phyloP scores from a whole-genome alignment of 2,329 filamentous ascomycete genomes.

The Zasmidium citrigriseum region DNA sequence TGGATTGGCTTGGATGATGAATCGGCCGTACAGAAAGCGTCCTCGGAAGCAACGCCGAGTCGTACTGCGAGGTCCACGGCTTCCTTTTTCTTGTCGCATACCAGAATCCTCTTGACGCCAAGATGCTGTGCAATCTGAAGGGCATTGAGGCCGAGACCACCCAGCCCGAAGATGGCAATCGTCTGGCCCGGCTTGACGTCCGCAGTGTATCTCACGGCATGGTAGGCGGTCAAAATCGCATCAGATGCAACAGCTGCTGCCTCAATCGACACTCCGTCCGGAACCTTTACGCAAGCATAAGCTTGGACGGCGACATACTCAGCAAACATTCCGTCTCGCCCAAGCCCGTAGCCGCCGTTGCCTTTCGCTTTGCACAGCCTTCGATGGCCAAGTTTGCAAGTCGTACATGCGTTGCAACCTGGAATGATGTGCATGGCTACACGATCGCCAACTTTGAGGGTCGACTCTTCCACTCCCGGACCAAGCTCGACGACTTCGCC shows the following conservation, averaged over 20 bases:
- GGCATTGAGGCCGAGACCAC: conserved; percentile 45
- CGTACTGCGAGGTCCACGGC: conserved; percentile 33
- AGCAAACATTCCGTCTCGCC: conserved; percentile 48
- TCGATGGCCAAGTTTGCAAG: conserved; percentile 43
- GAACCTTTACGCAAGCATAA: conserved; percentile 29
- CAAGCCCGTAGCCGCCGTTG: conserved; percentile 46
- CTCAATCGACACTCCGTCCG: conserved; percentile 16
- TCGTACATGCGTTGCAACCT: conserved; percentile 39
- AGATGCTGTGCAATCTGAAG: conserved; percentile 49
- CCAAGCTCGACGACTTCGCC: conserved; percentile 24
- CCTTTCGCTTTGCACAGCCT: conserved; percentile 37
- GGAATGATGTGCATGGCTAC: conserved; percentile 39
- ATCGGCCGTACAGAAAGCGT: conserved; percentile 28
- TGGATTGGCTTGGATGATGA: conserved; percentile 11
- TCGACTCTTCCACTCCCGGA: conserved; percentile 6
- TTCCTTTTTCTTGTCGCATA: conserved; percentile 38
- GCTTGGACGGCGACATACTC: conserved; percentile 39
- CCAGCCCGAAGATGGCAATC: conserved; percentile 43
- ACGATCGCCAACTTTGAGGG: conserved; percentile 30
- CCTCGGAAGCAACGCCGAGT: conserved; percentile 33
- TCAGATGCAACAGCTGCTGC: conserved; percentile 44
- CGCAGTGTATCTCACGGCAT: conserved; percentile 42
- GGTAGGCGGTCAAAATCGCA: conserved; percentile 44
- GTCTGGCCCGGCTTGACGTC: conserved; percentile 39
- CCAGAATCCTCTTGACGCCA: conserved; percentile 45